Evolutionary conservation across 805 yeast genomes (phyloP), one percentile per base, ranked within the genome.

Genomic region (Candida maesae): DNA sequence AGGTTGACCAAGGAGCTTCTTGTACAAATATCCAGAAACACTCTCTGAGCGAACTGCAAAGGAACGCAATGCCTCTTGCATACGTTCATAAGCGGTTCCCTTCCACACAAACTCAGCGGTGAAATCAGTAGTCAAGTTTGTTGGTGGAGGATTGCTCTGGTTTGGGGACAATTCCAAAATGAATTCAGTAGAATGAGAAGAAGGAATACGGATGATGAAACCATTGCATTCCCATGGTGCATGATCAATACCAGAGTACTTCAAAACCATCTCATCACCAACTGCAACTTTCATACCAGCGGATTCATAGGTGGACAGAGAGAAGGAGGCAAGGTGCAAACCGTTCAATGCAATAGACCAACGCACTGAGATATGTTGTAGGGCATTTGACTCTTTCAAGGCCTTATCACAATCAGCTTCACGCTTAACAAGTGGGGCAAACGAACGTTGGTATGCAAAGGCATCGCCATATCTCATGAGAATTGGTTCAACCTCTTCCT

Each of bases 81-180:
- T 86, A 55, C 97, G 74, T 30, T 76, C 81, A 57, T 81, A 89
- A 1, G 95, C 70, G 2, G 81, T 79, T 13, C 91, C 93, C 51
- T 84, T 84, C 96, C 96, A 90, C 38, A 84, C 86, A 58, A 87
- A 84, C 52, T 86, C 91, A 1, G 90, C 89, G 2, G 90, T 78
- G 59, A 86, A 90, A 17, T 81, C 86, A 5, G 77, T 70, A 2
- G 74, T 72, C 28, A 74, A 57, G 45, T 80, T 70, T 2, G 81
- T 74, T 38, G 85, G 85, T 1, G 88, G 85, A 3, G 69, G 65
- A n/a, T n/a, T 55, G 2, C 45, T 56, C 17, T 61, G 55, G 2
- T 76, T 26, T 26, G 29, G 66, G 33, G 60, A 64, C 46, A 89
- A 67, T 59, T 88, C 95, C 35, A 88, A 63, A 1, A 90, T 81